Conservation (phyloP, 75 land plant species). For the Cryptomeria japonica region DNA sequence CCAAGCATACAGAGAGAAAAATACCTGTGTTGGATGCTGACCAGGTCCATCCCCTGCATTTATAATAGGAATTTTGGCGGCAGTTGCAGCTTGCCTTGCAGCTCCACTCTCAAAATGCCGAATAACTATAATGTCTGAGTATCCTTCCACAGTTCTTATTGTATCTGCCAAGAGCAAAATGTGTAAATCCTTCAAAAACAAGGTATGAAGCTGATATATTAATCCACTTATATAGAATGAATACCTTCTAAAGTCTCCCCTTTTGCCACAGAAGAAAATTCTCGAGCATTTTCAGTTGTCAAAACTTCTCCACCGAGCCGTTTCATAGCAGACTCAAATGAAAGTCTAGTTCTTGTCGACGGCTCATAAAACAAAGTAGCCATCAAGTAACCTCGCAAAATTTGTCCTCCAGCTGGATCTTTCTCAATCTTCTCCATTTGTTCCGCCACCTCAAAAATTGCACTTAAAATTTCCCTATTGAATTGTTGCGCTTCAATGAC, state of each 20-base stretch:
- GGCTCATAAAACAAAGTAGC: constrained; percentile 98
- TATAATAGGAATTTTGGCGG: constrained; percentile 81
- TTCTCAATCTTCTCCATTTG: constrained; percentile 89
- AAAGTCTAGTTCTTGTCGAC: constrained; percentile 95
- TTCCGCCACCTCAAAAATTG: constrained; percentile 80
- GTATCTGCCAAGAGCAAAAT: constrained; percentile 57
- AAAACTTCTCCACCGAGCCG: constrained; percentile 94
- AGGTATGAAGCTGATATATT: not conserved
- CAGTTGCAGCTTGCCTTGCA: constrained; percentile 80
- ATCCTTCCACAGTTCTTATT: constrained; percentile 95
- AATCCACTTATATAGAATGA: not conserved
- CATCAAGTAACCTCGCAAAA: constrained; percentile 81
- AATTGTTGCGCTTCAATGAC: constrained; percentile 96
- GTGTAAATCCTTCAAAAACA: not conserved
- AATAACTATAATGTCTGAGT: constrained; percentile 93
- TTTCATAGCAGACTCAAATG: constrained; percentile 99
- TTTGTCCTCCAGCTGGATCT: constrained; percentile 47
- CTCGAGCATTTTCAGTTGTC: constrained; percentile 82
- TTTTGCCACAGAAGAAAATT: constrained; percentile 97
- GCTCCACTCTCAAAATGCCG: constrained; percentile 99
- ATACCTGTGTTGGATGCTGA: constrained; percentile 96
- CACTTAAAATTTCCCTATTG: constrained; percentile 65
- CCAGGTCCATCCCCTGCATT: constrained; percentile 99
- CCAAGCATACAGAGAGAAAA: not conserved
- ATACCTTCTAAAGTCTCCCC: constrained; percentile 99